phyloP scores from a whole-genome alignment of 306 rosid species.

The Arachis hypogaea region DNA sequence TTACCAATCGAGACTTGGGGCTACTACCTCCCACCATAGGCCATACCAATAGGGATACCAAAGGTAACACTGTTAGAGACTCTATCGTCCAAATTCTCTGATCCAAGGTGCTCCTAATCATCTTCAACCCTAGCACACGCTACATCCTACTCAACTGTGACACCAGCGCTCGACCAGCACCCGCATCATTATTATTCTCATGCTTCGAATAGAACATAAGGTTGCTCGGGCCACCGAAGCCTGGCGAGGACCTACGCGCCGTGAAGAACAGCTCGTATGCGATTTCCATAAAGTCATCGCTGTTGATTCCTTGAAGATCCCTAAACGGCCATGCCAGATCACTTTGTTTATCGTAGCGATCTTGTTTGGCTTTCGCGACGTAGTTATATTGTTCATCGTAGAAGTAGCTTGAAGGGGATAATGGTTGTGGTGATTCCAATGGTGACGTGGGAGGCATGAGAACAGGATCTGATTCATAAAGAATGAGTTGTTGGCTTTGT shows the following conservation, averaged over 20 bases:
- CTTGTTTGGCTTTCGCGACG: background rate
- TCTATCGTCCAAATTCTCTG: constrained; percentile 52
- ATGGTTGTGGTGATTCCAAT: background rate
- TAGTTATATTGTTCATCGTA: background rate
- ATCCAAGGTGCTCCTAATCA: constrained; percentile 66
- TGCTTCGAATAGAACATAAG: constrained; percentile 61
- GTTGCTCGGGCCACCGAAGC: constrained; percentile 84
- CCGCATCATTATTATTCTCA: background rate
- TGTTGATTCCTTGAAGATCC: constrained; percentile 20
- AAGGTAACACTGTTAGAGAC: constrained; percentile 26
- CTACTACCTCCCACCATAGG: constrained; percentile 17
- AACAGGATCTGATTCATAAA: constrained; percentile 13
- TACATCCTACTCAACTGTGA: constrained; percentile 68
- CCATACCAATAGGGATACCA: constrained; percentile 16
- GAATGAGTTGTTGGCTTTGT: background rate
- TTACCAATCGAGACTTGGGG: background rate
- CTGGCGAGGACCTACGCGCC: constrained; percentile 49
- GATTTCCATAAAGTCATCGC: constrained; percentile 40
- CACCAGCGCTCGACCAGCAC: constrained; percentile 27
- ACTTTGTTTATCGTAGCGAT: constrained; percentile 37
- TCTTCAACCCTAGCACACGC: constrained; percentile 74
- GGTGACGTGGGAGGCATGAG: constrained; percentile 23
- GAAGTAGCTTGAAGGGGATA: background rate
- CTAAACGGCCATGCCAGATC: constrained; percentile 44
- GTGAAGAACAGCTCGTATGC: constrained; percentile 54